Conservation (phyloP, 768 basidiomycete genomes). For the Glaciozyma antarctica region DNA sequence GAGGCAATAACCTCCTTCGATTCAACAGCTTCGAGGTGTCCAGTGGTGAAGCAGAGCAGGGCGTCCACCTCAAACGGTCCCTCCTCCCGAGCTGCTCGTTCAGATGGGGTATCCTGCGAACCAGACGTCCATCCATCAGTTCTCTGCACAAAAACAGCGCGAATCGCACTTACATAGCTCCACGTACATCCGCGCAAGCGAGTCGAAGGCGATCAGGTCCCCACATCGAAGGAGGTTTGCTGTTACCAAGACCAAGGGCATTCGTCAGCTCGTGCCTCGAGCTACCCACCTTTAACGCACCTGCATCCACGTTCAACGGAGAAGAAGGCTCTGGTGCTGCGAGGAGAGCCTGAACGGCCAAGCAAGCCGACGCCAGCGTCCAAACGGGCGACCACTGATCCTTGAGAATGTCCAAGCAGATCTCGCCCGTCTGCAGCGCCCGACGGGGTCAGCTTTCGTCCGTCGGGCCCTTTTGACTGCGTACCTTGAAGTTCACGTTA, state of each 20-base stretch:
- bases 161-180: background rate
- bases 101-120: no score
- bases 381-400: conserved; percentile 99
- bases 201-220: background rate
- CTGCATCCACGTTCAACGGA: conserved; percentile 5
- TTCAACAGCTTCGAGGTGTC: no score
- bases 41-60: no score
- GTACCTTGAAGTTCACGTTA: background rate
- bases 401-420: conserved; percentile 97
- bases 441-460: background rate
- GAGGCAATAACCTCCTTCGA: no score
- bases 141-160: background rate
- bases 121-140: no score
- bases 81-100: no score
- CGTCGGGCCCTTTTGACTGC: background rate
- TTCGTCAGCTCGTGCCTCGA: background rate
- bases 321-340: conserved; percentile 3
- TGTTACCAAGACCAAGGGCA: background rate
- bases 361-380: conserved; percentile 91
- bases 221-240: background rate
- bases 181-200: conserved; percentile 1
- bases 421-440: conserved; percentile 37
- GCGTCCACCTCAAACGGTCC: no score
- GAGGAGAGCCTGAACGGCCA: conserved; percentile 92
- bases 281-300: background rate